phyloP scores from a whole-genome alignment of 1,284 basidiomycete species.

The Cronartium quercuum region DNA sequence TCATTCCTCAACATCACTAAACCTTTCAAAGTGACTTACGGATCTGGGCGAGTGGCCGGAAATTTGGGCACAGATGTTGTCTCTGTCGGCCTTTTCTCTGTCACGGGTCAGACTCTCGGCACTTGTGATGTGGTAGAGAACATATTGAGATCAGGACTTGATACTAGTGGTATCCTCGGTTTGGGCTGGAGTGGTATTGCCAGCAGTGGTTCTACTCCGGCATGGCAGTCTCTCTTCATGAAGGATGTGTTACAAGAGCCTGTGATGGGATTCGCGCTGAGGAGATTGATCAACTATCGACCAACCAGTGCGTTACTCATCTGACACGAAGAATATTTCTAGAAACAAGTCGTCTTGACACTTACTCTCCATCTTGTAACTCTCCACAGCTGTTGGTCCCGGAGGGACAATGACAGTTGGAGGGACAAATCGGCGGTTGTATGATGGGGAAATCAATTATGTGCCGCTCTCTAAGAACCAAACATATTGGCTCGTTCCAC shows the following conservation, averaged over 20 bases:
- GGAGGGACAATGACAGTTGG: constrained; percentile 38
- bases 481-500: constrained; percentile 34
- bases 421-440: constrained; percentile 24
- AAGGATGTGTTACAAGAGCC: constrained; percentile 26
- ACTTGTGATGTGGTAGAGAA: constrained; percentile 34
- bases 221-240: constrained; percentile 34
- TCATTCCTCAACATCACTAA: background rate
- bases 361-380: background rate
- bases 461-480: constrained; percentile 34
- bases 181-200: constrained; percentile 37
- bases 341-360: background rate
- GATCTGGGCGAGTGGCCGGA: constrained; percentile 30
- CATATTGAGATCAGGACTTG: constrained; percentile 30
- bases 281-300: background rate
- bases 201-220: constrained; percentile 27
- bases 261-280: constrained; percentile 31
- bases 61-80: constrained; percentile 19
- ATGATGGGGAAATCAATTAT: constrained; percentile 28
- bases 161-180: constrained; percentile 33
- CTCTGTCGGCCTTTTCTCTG: constrained; percentile 16
- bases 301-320: background rate
- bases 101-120: constrained; percentile 19
- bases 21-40: constrained; percentile 32
- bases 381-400: constrained; percentile 10
- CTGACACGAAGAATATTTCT: background rate